phyloP scores from a whole-genome alignment of 1,284 basidiomycete species.

The Sporisorium sorghi region DNA sequence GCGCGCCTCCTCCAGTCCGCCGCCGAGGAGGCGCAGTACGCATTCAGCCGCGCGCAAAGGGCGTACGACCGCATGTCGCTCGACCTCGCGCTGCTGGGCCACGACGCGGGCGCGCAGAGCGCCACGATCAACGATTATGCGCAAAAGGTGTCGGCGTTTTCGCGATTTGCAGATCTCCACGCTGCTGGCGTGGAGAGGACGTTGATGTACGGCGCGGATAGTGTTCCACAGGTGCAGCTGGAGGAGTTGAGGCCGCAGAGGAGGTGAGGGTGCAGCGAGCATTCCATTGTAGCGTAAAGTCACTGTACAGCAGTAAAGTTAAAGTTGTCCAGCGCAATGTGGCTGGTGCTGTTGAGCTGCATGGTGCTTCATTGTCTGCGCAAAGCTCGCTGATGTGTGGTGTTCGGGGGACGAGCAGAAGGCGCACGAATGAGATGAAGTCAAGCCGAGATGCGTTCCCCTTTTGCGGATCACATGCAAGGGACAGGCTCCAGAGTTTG shows the following conservation, averaged over 20 bases:
- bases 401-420: too few species aligned
- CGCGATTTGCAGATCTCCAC: not conserved
- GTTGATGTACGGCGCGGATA: not conserved
- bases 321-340: not conserved
- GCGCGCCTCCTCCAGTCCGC: not conserved
- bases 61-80: constrained; percentile 1
- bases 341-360: too few species aligned
- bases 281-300: not conserved
- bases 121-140: not conserved
- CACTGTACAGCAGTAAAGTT: not conserved
- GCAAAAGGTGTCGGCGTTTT: not conserved
- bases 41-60: not conserved
- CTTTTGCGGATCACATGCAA: too few species aligned
- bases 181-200: not conserved
- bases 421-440: too few species aligned
- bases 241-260: not conserved
- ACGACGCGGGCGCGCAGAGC: not conserved
- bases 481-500: too few species aligned
- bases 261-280: not conserved
- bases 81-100: not conserved
- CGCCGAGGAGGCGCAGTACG: not conserved
- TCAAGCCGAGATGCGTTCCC: too few species aligned
- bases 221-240: not conserved
- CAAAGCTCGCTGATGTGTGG: too few species aligned
- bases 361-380: too few species aligned